These are phyloP conservation scores for Hydnum rufescens DNA, from an alignment of 768 basidiomycete genomes.

Conservation along the genomic window DNA sequence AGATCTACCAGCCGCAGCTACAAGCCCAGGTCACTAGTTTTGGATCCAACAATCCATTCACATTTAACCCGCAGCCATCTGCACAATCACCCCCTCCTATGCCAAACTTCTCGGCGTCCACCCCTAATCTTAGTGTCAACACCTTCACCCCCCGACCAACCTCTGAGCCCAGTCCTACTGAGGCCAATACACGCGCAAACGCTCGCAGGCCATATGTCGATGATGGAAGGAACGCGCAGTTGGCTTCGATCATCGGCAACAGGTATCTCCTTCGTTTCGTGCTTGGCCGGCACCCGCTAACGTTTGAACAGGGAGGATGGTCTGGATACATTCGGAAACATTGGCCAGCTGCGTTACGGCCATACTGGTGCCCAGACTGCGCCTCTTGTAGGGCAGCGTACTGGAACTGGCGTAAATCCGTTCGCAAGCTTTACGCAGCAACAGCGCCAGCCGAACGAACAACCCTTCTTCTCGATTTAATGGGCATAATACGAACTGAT, in stretches of 20 bases:
- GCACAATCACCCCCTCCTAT: slow-evolving; percentile 14
- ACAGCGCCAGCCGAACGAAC: neutral
- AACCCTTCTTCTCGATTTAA: neutral
- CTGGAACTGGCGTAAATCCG: neutral
- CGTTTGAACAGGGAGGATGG: slow-evolving; percentile 44
- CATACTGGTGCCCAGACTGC: neutral
- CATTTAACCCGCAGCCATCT: slow-evolving; percentile 20
- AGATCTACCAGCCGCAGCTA: slow-evolving; percentile 14
- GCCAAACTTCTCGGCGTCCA: slow-evolving; percentile 30
- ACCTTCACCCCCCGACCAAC: slow-evolving; percentile 23
- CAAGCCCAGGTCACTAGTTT: slow-evolving; percentile 20
- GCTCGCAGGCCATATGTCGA: slow-evolving; percentile 15
- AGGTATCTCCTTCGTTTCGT: slow-evolving; percentile 16
- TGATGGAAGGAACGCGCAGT: slow-evolving; percentile 52
- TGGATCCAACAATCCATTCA: slow-evolving; percentile 94
- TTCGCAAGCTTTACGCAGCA: neutral
- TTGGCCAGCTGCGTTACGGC: slow-evolving; percentile 44
- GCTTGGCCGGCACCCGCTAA: neutral
- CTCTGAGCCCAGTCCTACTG: slow-evolving; percentile 22
- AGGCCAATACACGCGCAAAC: slow-evolving; percentile 16
- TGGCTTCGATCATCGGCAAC: slow-evolving; percentile 71
- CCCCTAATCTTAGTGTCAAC: slow-evolving; percentile 4
- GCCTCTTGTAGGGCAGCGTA: neutral
- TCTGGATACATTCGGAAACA: slow-evolving; percentile 88
- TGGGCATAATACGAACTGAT: no score